Evolutionary conservation across 1,284 basidiomycete species (phyloP), one percentile per base, ranked within the genome.

Genomic region (Irpex rosettiformis): DNA sequence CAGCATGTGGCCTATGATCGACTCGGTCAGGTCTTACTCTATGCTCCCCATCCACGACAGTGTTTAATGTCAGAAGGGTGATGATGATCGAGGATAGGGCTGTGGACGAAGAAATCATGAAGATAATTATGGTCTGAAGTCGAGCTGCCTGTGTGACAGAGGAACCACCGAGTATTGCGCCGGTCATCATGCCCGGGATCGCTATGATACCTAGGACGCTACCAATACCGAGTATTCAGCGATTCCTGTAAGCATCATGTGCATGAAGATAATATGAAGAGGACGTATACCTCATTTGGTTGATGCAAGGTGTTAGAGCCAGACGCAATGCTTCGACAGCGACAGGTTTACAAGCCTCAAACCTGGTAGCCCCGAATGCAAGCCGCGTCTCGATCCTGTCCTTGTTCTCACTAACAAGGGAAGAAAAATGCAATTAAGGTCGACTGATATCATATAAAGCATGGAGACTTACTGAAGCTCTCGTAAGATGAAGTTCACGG

Each of bases 81-180:
- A 84, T 81, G 52, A 82, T 74, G 59, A 91, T 86, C 4, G 84
- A 79, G 4, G 85, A 82, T 24, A 94, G 80, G 1, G 86, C 83
- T 0, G 88, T 88, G 57, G 83, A 82, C 0, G 91, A 86, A 1
- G 87, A 86, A 56, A 94, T 91, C 88, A 94, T 91, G 73, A 94
- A 94, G 85, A 93, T 91, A 74, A 94, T 92, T 60, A 94, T 86
- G 87, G 93, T 93, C 68, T 94, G 93, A 10, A 94, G 73, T 54
- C 86, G 84, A 1, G 91, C 90, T 0, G 93, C 93, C 72, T 93
- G 91, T 52, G 91, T 81, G 53, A 94, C 90, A 28, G 86, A 86
- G 29, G 89, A 84, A 0, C 92, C 93, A 21, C 91, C 93, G 13
- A 94, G 84, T 62, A 94, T 89, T 0, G 92, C 91, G 65, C 93